Conservation (phyloP, 1,284 basidiomycete genomes). For the Porodaedalea pini region DNA sequence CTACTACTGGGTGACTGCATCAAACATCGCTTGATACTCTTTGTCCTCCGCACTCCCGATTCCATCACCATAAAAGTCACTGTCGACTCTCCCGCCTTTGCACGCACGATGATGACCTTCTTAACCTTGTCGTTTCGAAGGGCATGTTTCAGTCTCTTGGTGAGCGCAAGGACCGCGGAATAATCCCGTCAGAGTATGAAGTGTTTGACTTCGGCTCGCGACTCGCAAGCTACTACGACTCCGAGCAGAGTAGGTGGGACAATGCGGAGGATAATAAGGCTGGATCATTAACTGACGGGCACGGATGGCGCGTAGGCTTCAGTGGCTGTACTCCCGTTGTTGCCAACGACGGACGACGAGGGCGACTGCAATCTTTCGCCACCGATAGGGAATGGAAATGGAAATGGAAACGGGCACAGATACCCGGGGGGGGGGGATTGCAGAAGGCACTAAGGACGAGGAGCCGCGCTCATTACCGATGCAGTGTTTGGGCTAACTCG, state of each 20-base stretch:
- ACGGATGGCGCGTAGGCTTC: slow-evolving; percentile 71
- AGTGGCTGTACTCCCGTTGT: slow-evolving; percentile 54
- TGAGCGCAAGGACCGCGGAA: slow-evolving; percentile 20
- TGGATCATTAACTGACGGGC: slow-evolving; percentile 64
- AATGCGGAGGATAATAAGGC: slow-evolving; percentile 25
- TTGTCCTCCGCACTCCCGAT: background rate
- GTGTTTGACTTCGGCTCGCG: slow-evolving; percentile 72
- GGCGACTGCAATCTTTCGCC: too few species aligned
- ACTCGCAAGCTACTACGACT: slow-evolving; percentile 61
- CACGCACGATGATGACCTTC: slow-evolving; percentile 6
- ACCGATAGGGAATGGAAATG: too few species aligned
- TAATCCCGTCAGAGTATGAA: slow-evolving; percentile 61
- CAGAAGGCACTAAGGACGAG: slow-evolving; percentile 18
- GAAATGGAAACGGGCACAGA: too few species aligned
- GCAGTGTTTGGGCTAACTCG: slow-evolving; percentile 61
- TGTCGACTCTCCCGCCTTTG: background rate
- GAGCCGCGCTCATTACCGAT: slow-evolving; percentile 20
- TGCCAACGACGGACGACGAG: slow-evolving; percentile 37
- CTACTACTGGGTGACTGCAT: too few species aligned
- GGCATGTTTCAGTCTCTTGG: slow-evolving; percentile 18
- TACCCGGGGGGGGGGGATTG: slow-evolving; percentile 13
- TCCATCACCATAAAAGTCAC: background rate
- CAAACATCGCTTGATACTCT: too few species aligned
- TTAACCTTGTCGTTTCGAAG: slow-evolving; percentile 8
- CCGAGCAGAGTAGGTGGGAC: slow-evolving; percentile 40